Base-by-base conservation (phyloP, 768 basidiomycete genomes). In the Hypholoma fasciculare region DNA sequence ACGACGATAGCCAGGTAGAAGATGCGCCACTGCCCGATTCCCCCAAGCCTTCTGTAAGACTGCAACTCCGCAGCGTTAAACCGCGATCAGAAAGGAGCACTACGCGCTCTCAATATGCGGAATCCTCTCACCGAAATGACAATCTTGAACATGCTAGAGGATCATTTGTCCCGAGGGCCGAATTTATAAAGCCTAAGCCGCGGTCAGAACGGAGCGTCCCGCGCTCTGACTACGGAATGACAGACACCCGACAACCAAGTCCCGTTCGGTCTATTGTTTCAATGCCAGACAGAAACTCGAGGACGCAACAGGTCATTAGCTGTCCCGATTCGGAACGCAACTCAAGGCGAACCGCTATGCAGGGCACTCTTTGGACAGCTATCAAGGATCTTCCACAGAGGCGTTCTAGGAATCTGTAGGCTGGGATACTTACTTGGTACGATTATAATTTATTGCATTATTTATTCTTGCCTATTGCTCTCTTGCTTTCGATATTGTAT, bases 1-100 rank as follows among this genome's bases (percentile, higher is more conserved):
- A 72, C 47, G 67, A 72, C 6, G 73, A 71, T 44, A 71, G 71
- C 42, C 71, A 71, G 19, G 66, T 72, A 42, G 62, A 63, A 37
- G 61, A 62, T 23, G 23, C 52, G 16, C 50, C 44, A 30, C 11
- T 55, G 46, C 27, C 55, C 11, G 57, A 57, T 17, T 52, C 59
- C 12, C 26, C 54, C 38, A 61, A 51, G 44, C 38, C 49, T 20
- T 20, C 63, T 37, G 52, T 52, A 38, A 46, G 44, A 14, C 23
- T 56, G 4, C 53, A 53, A 19, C 37, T 56, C 17, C 56, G 51
- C 30, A 38, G 36, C 23, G 23, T 14, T 9, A 39, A 14, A 47
- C 7, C 57, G 20, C 40, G 56, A 50, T 57, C 56, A 30, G 49
- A 50, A 43, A 57, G 49, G 49, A 57, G 57, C 23, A 11, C 30